Conservation (phyloP, 208 protist genomes). For the Leishmania mexicana region DNA sequence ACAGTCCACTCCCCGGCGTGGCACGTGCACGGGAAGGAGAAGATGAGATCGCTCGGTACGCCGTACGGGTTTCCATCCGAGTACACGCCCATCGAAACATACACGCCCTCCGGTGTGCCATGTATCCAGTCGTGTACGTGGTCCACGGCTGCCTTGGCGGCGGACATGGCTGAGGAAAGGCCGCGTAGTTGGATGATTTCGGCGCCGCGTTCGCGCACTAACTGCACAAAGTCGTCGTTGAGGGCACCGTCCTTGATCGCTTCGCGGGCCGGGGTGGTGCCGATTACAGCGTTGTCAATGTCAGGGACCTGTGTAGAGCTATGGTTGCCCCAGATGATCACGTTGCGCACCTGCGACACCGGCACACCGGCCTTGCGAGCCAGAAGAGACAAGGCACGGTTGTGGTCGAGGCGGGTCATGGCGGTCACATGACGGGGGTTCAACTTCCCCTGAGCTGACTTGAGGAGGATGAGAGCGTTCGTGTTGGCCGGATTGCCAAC, state of each 20-base stretch:
- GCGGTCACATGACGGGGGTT: slow-evolving; percentile 93
- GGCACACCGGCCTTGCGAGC: slow-evolving; percentile 64
- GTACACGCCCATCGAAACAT: slow-evolving; percentile 95
- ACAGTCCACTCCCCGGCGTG: slow-evolving; percentile 85
- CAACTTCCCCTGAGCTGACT: slow-evolving; percentile 62
- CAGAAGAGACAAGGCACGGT: slow-evolving; percentile 91
- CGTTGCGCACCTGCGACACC: slow-evolving; percentile 85
- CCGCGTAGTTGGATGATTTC: slow-evolving; percentile 91
- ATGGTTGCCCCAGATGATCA: slow-evolving; percentile 98
- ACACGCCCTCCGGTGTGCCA: slow-evolving; percentile 55
- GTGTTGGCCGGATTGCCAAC: slow-evolving; percentile 99
- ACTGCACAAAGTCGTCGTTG: slow-evolving; percentile 77
- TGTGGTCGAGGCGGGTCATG: slow-evolving; percentile 97
- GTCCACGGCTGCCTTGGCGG: slow-evolving; percentile 80
- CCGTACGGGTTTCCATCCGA: slow-evolving; percentile 92
- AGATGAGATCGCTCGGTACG: slow-evolving; percentile 91
- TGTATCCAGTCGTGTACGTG: slow-evolving; percentile 77
- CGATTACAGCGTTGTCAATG: slow-evolving; percentile 75
- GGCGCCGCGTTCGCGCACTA: slow-evolving; percentile 92
- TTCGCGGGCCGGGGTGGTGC: slow-evolving; percentile 45
- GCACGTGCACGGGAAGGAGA: slow-evolving; percentile 94
- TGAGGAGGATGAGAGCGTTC: slow-evolving; percentile 95
- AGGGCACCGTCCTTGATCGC: slow-evolving; percentile 77
- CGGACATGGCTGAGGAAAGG: slow-evolving; percentile 94
- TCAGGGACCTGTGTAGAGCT: slow-evolving; percentile 94